A percentile compares a stretch with the other conserved stretches of the same genome.
Conservation (phyloP, 805 yeast genomes). For the Blastobotrys peoriensis region DNA sequence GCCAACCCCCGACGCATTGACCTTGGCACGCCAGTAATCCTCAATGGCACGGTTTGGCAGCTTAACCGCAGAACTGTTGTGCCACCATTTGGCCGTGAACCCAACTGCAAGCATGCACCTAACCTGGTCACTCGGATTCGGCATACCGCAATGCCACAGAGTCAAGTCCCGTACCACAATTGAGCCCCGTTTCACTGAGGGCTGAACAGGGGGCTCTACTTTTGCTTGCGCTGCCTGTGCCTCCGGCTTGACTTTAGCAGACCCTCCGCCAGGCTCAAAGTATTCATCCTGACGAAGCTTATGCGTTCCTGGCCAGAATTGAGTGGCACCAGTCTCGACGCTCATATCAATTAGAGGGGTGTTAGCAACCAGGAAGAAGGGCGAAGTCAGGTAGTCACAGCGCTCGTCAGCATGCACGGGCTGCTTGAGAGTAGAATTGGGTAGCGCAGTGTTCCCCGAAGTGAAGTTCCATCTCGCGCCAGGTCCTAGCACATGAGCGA, state of each 20-base stretch:
- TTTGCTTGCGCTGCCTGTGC: conserved; percentile 11
- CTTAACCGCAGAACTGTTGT: background rate
- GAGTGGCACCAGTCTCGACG: conserved; percentile 17
- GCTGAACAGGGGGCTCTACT: conserved; percentile 16
- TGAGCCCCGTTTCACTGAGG: conserved; percentile 14
- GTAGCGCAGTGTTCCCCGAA: conserved; percentile 15
- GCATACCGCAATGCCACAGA: conserved; percentile 20
- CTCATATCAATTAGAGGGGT: conserved; percentile 13
- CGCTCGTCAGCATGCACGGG: conserved; percentile 17
- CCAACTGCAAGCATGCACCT: conserved; percentile 18
- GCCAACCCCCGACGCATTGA: background rate
- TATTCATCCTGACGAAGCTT: conserved; percentile 5
- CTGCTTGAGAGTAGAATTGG: conserved; percentile 11
- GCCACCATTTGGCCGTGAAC: conserved; percentile 15
- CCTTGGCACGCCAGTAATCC: background rate
- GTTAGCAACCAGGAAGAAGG: conserved; percentile 16
- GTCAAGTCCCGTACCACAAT: conserved; percentile 17
- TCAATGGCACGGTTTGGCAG: background rate
- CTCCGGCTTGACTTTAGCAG: conserved; percentile 8
- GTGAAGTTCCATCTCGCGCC: conserved; percentile 12
- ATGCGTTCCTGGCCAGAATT: conserved; percentile 22
- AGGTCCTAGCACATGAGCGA: conserved; percentile 14
- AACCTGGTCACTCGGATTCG: conserved; percentile 13
- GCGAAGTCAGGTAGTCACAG: conserved; percentile 1
- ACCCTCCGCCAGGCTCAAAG: conserved; percentile 2